Evolutionary conservation across 345 rosid genomes (phyloP).

Genomic region (Gossypioides kirkii): DNA sequence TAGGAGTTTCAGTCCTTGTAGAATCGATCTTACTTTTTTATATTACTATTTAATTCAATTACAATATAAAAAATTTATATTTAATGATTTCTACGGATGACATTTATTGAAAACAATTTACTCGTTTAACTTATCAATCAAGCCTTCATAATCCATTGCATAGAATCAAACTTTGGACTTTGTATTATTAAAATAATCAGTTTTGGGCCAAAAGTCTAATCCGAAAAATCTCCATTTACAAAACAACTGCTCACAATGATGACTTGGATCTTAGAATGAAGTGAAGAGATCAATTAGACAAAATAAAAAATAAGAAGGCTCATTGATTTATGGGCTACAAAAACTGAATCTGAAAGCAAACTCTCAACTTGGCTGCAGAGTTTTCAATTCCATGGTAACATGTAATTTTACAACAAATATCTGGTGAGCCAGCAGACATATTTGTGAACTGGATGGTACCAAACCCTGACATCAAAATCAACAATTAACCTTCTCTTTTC

Average conservation of each 20-base stretch:
- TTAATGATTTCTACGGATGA: no score
- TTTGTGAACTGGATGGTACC: background rate
- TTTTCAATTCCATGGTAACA: background rate
- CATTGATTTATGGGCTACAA: background rate
- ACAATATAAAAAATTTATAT: no score
- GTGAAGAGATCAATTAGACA: background rate
- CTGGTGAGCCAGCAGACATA: slow-evolving; percentile 7
- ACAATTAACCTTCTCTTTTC: background rate
- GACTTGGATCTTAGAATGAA: slow-evolving; percentile 1
- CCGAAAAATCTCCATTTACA: background rate
- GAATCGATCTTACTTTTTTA: no score
- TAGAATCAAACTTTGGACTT: background rate
- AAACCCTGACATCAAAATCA: background rate
- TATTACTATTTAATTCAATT: no score
- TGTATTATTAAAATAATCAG: background rate
- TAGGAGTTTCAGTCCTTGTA: no score
- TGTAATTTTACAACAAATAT: slow-evolving; percentile 13
- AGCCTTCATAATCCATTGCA: background rate
- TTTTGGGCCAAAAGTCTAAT: background rate
- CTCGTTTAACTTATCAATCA: no score
- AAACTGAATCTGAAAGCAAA: background rate
- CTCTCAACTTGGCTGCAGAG: background rate
- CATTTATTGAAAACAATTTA: no score
- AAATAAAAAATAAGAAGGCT: background rate
- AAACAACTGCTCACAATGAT: background rate